A percentile compares a stretch with the other conserved stretches of the same genome.
phyloP scores from a whole-genome alignment of 164 flowering plant genomes.

The Vitis vinifera region DNA sequence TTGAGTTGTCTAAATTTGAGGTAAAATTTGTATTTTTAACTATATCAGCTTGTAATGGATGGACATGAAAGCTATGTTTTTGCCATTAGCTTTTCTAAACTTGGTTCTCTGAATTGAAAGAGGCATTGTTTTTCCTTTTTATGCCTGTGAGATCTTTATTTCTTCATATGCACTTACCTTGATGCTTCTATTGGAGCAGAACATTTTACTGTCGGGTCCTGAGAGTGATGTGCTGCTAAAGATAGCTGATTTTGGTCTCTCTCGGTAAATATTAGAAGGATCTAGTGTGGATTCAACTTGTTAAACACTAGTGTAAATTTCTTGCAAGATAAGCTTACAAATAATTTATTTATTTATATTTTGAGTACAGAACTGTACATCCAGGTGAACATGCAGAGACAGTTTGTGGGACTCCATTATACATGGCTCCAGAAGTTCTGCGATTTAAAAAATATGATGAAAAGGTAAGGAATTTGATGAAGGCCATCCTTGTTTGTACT shows the following conservation, averaged over 20 bases:
- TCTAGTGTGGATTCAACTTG: neutral
- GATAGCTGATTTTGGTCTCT: constrained; percentile 72
- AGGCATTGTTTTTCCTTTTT: neutral
- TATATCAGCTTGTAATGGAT: too few relatives aligned
- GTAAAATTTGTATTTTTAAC: too few relatives aligned
- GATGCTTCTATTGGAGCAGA: constrained; percentile 36
- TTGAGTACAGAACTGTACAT: constrained; percentile 32
- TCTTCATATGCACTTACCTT: constrained; percentile 1
- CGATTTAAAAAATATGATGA: constrained; percentile 61
- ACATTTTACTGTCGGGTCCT: constrained; percentile 46
- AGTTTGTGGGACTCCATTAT: constrained; percentile 64
- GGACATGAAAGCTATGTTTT: too few relatives aligned
- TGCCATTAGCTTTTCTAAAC: too few relatives aligned
- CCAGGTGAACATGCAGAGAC: constrained; percentile 51
- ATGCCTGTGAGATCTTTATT: neutral
- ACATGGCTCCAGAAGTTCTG: constrained; percentile 80
- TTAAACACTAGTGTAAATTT: neutral
- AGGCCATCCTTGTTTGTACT: neutral
- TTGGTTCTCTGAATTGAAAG: neutral
- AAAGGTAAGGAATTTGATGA: constrained; percentile 33
- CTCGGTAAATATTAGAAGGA: constrained; percentile 40
- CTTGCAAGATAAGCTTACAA: neutral
- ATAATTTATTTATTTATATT: constrained; percentile 1
- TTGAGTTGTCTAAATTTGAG: too few relatives aligned
- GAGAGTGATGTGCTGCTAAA: constrained; percentile 50